Percentiles rank a stretch among this genome's conserved stretches.
These are phyloP conservation scores for Phialocephala subalpina DNA, from an alignment of 2,329 filamentous ascomycete species.

Conservation along the genomic window DNA sequence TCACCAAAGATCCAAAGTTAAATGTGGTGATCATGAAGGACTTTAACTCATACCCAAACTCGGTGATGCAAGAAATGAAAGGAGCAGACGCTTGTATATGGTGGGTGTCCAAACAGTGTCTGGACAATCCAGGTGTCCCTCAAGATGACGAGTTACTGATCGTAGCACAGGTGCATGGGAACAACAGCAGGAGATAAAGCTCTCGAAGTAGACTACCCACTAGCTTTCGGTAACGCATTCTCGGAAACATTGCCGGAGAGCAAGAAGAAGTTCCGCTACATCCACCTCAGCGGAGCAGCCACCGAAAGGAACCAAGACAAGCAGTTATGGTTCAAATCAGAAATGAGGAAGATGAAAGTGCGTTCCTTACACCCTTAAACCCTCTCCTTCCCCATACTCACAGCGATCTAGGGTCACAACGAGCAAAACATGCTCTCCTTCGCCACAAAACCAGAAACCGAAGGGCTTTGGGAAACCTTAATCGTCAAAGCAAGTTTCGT, in stretches of 20 bases:
- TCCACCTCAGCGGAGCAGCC: constrained; percentile 49
- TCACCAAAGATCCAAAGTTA: constrained; percentile 56
- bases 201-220: constrained; percentile 33
- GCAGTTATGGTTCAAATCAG: constrained; percentile 50
- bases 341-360: constrained; percentile 44
- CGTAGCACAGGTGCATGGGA: constrained; percentile 54
- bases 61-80: constrained; percentile 36
- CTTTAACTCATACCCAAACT: constrained; percentile 28
- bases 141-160: constrained; percentile 50
- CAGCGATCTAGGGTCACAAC: neutral
- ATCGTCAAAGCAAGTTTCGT: constrained; percentile 29
- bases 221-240: constrained; percentile 27
- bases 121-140: neutral
- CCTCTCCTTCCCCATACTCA: neutral
- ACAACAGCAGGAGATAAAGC: constrained; percentile 23
- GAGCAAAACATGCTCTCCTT: constrained; percentile 17
- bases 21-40: constrained; percentile 43
- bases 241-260: constrained; percentile 27
- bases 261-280: constrained; percentile 52
- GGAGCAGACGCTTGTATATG: constrained; percentile 36
- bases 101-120: constrained; percentile 11
- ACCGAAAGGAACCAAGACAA: constrained; percentile 51
- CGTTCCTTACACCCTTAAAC: neutral
- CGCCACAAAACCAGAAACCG: constrained; percentile 26
- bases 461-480: constrained; percentile 22